A percentile compares a stretch with the other conserved stretches of the same genome.
Conservation (phyloP, 306 rosid genomes). For the Glycine tomentella region DNA sequence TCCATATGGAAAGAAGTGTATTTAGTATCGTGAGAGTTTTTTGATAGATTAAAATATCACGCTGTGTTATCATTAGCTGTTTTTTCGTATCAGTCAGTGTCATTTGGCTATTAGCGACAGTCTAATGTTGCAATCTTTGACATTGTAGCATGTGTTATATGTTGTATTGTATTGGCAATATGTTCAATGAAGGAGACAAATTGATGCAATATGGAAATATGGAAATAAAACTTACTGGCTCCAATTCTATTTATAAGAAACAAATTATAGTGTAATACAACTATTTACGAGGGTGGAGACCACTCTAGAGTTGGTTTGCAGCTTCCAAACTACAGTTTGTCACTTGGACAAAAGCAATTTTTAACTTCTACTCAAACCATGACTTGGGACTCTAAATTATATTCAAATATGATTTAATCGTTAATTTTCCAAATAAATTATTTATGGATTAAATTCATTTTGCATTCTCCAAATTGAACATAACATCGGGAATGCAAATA, state of each 20-base stretch:
- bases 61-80: neutral
- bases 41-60: neutral
- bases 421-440: neutral
- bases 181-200: neutral
- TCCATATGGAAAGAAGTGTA: slow-evolving; percentile 1
- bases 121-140: slow-evolving; percentile 1
- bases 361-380: neutral
- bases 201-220: neutral
- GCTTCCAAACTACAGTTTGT: neutral
- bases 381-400: neutral
- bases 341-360: neutral
- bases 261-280: neutral
- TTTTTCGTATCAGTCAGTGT: neutral
- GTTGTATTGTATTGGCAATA: neutral
- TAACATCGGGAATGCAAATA: no score
- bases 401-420: neutral
- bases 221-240: no score
- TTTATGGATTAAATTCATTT: neutral
- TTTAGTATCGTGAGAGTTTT: slow-evolving; percentile 3
- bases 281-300: neutral
- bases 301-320: neutral
- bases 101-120: no score
- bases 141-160: neutral
- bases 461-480: neutral
- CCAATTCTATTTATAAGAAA: no score